These are phyloP conservation scores for Fusarium abutilonis DNA, from an alignment of 2,329 filamentous ascomycete species.

Conservation along the genomic window DNA sequence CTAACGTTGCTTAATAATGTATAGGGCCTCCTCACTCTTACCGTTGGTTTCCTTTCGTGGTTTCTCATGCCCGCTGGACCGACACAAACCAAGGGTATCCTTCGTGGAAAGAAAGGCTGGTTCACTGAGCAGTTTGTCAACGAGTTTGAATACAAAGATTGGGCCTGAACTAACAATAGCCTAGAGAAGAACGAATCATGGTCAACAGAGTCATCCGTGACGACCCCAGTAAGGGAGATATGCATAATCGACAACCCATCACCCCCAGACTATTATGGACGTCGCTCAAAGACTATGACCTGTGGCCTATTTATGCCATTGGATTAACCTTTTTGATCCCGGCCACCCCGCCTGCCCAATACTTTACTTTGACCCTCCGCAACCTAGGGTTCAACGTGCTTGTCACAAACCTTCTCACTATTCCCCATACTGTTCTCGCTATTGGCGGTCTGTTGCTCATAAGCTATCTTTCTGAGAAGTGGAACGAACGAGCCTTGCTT, in stretches of 20 bases:
- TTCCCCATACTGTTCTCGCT: constrained; percentile 22
- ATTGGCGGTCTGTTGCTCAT: constrained; percentile 33
- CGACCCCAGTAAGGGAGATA: constrained; percentile 66
- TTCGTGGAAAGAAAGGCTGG: constrained; percentile 50
- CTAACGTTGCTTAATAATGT: neutral
- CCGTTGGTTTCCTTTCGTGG: constrained; percentile 35
- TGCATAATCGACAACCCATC: constrained; percentile 64
- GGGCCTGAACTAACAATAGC: neutral
- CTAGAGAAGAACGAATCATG: constrained; percentile 61
- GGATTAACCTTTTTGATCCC: constrained; percentile 58
- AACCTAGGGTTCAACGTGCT: constrained; percentile 27
- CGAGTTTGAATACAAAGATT: neutral
- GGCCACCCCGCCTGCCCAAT: constrained; percentile 54
- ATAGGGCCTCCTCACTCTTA: constrained; percentile 46
- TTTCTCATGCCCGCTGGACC: constrained; percentile 40
- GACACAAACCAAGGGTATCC: constrained; percentile 58
- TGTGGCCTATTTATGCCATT: constrained; percentile 63
- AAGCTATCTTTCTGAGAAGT: constrained; percentile 48
- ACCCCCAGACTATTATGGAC: constrained; percentile 59
- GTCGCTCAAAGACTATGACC: constrained; percentile 64
- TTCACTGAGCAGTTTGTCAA: constrained; percentile 36
- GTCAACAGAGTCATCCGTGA: constrained; percentile 66
- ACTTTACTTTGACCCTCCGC: constrained; percentile 57
- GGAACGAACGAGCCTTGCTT: constrained; percentile 46
- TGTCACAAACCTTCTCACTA: constrained; percentile 30